phyloP scores from a whole-genome alignment of 306 rosid genomes.

The Begonia peltatifolia region DNA sequence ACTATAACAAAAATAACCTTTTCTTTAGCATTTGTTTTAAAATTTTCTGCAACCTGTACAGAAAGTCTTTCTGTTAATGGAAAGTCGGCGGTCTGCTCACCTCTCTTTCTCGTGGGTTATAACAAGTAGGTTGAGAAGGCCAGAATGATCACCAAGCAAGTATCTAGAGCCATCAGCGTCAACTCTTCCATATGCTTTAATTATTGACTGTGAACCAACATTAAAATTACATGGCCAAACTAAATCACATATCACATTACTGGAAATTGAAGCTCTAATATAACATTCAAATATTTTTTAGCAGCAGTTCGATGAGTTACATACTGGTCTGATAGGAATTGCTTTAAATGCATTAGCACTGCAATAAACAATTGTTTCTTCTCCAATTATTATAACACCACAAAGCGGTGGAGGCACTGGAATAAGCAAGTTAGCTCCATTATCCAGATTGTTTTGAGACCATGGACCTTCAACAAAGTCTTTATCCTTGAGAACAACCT shows the following conservation, averaged over 20 bases:
- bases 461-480: slow-evolving; percentile 97
- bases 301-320: slow-evolving; percentile 9
- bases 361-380: slow-evolving; percentile 94
- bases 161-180: slow-evolving; percentile 98
- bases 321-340: slow-evolving; percentile 81
- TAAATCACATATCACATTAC: too few species aligned
- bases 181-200: slow-evolving; percentile 87
- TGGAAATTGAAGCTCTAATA: too few species aligned
- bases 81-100: slow-evolving; percentile 25
- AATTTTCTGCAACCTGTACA: not conserved
- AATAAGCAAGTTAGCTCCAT: slow-evolving; percentile 86
- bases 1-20: not conserved
- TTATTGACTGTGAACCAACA: slow-evolving; percentile 45
- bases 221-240: not conserved
- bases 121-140: slow-evolving; percentile 85
- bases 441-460: slow-evolving; percentile 92
- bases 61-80: slow-evolving; percentile 1
- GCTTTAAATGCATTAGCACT: slow-evolving; percentile 92
- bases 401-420: slow-evolving; percentile 97
- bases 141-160: slow-evolving; percentile 89
- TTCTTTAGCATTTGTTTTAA: not conserved
- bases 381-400: slow-evolving; percentile 93
- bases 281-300: too few species aligned
- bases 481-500: slow-evolving; percentile 91
- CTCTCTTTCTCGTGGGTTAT: slow-evolving; percentile 91